A percentile compares a stretch with the other conserved stretches of the same genome.
Conservation (phyloP, 2,329 filamentous ascomycete species). For the Orbilia oligospora region DNA sequence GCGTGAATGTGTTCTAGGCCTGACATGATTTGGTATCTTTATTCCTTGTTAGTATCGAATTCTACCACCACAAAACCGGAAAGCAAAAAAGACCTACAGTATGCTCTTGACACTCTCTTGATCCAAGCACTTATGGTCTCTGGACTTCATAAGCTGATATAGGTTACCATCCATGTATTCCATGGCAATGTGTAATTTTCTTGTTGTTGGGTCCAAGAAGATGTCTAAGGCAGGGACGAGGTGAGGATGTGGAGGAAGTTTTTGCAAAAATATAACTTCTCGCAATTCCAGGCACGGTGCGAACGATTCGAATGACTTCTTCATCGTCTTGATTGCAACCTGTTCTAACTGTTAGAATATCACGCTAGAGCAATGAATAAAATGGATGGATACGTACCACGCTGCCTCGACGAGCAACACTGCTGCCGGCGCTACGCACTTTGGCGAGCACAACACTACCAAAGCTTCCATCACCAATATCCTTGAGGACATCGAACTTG, state of each 20-base stretch:
- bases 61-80: not conserved
- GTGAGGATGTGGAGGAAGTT: constrained; percentile 87
- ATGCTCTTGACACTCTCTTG: constrained; percentile 96
- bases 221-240: constrained; percentile 98
- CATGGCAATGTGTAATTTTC: constrained; percentile 98
- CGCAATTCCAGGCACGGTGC: constrained; percentile 90
- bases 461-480: constrained; percentile 98
- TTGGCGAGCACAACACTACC: constrained; percentile 93
- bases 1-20: constrained; percentile 97
- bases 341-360: constrained; percentile 66
- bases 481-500: constrained; percentile 95
- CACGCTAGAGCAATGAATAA: not conserved
- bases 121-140: constrained; percentile 94
- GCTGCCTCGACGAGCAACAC: constrained; percentile 88
- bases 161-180: constrained; percentile 99
- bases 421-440: constrained; percentile 89
- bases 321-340: constrained; percentile 99
- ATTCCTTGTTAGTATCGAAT: not conserved
- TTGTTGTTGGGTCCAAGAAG: constrained; percentile 94
- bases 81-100: constrained; percentile 69
- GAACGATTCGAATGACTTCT: constrained; percentile 97
- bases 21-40: constrained; percentile 87
- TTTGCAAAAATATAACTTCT: constrained; percentile 95
- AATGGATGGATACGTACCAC: constrained; percentile 76
- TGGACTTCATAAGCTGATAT: constrained; percentile 98